A percentile compares a stretch with the other conserved stretches of the same genome.
phyloP scores from a whole-genome alignment of 2,329 filamentous ascomycete genomes.

The Didymella exigua region DNA sequence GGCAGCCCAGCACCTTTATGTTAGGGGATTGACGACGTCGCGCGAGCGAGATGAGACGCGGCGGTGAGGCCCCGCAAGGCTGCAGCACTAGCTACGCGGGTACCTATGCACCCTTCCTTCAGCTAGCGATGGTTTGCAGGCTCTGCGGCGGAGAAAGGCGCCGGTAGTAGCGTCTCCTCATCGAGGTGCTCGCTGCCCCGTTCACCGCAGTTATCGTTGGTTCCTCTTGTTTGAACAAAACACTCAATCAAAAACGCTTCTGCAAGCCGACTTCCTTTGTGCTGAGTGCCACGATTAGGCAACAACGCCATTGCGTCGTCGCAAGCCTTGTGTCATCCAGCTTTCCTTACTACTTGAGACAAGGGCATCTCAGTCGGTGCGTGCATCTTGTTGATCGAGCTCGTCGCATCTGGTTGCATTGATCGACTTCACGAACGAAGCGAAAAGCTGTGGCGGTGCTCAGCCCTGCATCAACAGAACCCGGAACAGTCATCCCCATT shows the following conservation, averaged over 20 bases:
- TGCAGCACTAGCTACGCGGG: slow-evolving; percentile 17
- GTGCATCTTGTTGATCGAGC: not conserved
- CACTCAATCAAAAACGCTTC: not conserved
- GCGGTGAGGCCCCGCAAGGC: slow-evolving; percentile 16
- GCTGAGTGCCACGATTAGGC: not conserved
- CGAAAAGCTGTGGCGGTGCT: slow-evolving; percentile 12
- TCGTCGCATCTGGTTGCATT: not conserved
- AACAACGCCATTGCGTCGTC: not conserved
- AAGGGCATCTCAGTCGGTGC: not conserved
- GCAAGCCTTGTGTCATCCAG: not conserved
- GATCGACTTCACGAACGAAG: slow-evolving; percentile 1
- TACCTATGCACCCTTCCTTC: slow-evolving; percentile 15
- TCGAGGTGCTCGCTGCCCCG: slow-evolving; percentile 3
- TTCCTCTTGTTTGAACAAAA: not conserved
- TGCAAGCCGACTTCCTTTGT: not conserved
- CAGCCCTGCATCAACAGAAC: not conserved
- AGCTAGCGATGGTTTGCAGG: slow-evolving; percentile 16
- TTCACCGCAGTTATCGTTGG: slow-evolving; percentile 3
- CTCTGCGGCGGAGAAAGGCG: slow-evolving; percentile 16
- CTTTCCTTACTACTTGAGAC: not conserved
- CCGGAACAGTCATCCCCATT: not conserved
- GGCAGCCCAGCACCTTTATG: not conserved
- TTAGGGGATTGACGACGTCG: not conserved
- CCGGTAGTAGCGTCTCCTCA: slow-evolving; percentile 9
- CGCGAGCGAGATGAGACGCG: not conserved